Base-by-base conservation (phyloP, 306 rosid genomes). In the Quercus engelmannii region DNA sequence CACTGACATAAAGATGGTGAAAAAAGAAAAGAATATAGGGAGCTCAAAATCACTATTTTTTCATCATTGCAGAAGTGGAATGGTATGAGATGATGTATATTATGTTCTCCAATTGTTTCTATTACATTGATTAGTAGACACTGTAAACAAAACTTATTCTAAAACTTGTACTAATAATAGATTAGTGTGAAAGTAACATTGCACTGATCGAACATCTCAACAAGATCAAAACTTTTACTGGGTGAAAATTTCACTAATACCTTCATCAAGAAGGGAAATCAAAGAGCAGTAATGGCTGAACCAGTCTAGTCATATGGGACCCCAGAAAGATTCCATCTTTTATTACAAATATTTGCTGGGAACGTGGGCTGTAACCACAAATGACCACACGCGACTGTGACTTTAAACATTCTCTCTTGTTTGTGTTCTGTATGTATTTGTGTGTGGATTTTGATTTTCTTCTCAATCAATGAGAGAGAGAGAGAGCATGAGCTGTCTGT, bases 361-460 rank as follows among this genome's bases (percentile, higher is more conserved):
- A 84, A 84, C 87, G 67, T 80, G 87, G 84, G 85, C n/a, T 80
- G 80, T 74, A 78, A 71, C 74, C 73, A 58, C 65, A 63, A 71
- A 72, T 56, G 69, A 26, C 64, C 73, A 63, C 73, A 65, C 81
- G 49, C 67, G 64, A 80, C 30, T 68, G 87, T 77, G 77, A 84
- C 82, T 23, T 76, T 43, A 21, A 71, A 74, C 14, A 55, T 76
- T 74, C 70, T 74, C 70, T 46, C 38, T 61, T 26, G 20, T 41
- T 49, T 35, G 51, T 23, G 73, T n/a, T 71, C 23, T 55, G 57
- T 69, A 56, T 38, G 70, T 26, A n/a, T 21, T 26, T 43, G 77
- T 58, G n/a, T 1, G n/a, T 3, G 70, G 18, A 31, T 5, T 14
- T 63, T 25, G 15, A 14, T 28, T 31, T 64, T 64, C 70, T 19